Evolutionary conservation across 768 basidiomycete species (phyloP).

Genomic region (Amanita exitialis): DNA sequence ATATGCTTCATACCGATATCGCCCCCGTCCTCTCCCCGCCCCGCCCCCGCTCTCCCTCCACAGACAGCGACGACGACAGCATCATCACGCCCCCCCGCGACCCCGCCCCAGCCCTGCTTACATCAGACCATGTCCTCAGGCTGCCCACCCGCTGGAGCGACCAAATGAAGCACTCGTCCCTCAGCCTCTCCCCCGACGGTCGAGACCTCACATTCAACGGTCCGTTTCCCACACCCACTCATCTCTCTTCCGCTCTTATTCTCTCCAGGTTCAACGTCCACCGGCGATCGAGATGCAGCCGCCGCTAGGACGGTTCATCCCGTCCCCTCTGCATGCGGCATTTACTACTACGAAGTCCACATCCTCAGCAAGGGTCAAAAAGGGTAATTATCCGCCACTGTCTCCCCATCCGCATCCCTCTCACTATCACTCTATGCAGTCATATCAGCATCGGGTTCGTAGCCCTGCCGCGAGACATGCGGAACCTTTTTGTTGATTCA

Average conservation of each 20-base stretch:
- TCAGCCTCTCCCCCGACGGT: constrained; percentile 62
- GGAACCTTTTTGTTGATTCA: constrained; percentile 5
- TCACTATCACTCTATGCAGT: constrained; percentile 25
- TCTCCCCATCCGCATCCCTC: constrained; percentile 6
- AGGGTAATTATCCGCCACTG: constrained; percentile 40
- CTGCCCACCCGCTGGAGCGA: constrained; percentile 79
- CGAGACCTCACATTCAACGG: constrained; percentile 67
- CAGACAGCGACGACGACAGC: constrained; percentile 65
- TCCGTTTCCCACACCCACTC: constrained; percentile 15
- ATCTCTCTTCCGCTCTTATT: background rate
- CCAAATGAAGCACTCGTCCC: constrained; percentile 43
- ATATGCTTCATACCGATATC: constrained; percentile 53
- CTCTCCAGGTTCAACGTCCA: constrained; percentile 5
- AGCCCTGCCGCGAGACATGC: background rate
- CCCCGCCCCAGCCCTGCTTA: constrained; percentile 18
- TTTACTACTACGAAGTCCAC: constrained; percentile 92
- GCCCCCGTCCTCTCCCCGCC: constrained; percentile 25
- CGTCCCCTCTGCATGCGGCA: constrained; percentile 79
- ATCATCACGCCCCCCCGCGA: constrained; percentile 39
- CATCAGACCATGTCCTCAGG: constrained; percentile 34
- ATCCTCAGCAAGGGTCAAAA: constrained; percentile 72
- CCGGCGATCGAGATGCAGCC: constrained; percentile 75
- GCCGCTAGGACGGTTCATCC: constrained; percentile 69
- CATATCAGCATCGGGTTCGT: constrained; percentile 76
- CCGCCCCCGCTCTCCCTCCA: constrained; percentile 30